Evolutionary conservation across 2,329 filamentous ascomycete genomes (phyloP), one percentile per base, ranked within the genome.

Genomic region (Aspergillus japonicus): DNA sequence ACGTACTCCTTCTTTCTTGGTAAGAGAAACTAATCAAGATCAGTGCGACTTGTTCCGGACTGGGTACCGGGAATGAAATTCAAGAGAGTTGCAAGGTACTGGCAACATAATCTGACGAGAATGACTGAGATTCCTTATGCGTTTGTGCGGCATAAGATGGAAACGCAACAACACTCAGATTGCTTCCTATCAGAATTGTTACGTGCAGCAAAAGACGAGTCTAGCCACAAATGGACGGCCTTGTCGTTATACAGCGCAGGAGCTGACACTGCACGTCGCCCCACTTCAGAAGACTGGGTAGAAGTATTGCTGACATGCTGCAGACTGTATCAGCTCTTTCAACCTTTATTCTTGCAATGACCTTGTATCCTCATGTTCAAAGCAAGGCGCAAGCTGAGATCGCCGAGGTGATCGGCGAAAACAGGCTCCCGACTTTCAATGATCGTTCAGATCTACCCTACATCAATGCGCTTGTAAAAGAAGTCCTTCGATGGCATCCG

Each of bases 101-200:
- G 73, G 68, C 71, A 65, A 5, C 63, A 64, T 1, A 69, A 61
- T 2, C 56, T 78, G 1, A 39, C 63, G 0, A 64, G 71, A 11
- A 69, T 70, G 2, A 68, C 68, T 4, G 73, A 79, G 4, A 66
- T 71, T 16, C 81, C 81, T 0, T 82, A 78, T 57, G 67, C 62
- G 1, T 81, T 80, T 50, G 78, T 80, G 3, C 73, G 77, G 57
- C 65, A 76, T 19, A 77, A 80, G 58, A 77, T 80, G 66, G 59
- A 60, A 1, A 50, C 70, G 1, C 69, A 69, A 2, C 65, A 44
- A 5, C 63, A 71, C 16, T 66, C 69, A 3, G 64, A 68, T 3
- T 82, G 78, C 0, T 81, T 77, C 47, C 61, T 82, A 0, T 77
- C 78, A 0, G 71, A 76, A 23, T 67, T 75, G 68, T 82, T 7